Conservation (phyloP, 768 basidiomycete genomes). For the Tubosaeta sp. region DNA sequence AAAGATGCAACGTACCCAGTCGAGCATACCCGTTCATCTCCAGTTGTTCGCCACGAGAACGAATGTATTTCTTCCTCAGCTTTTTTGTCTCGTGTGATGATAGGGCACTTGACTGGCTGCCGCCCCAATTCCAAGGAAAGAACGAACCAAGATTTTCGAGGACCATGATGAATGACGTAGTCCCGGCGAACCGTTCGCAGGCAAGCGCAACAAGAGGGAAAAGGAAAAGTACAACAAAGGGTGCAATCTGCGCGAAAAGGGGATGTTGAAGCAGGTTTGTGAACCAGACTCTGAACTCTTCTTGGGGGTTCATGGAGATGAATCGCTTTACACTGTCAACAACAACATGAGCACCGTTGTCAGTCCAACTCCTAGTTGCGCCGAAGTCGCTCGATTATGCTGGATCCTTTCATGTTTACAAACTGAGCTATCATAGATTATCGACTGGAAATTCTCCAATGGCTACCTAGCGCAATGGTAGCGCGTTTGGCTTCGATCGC, state of each 20-base stretch:
- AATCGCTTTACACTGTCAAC: conserved; percentile 22
- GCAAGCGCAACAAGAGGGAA: conserved; percentile 34
- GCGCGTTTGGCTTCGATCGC: conserved; percentile 92
- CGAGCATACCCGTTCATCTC: conserved; percentile 36
- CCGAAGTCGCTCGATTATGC: conserved; percentile 19
- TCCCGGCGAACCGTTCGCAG: conserved; percentile 25
- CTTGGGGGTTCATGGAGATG: conserved; percentile 42
- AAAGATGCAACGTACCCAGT: conserved; percentile 23
- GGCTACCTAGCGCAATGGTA: conserved; percentile 92
- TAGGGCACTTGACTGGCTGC: conserved; percentile 18
- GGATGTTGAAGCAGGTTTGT: conserved; percentile 36
- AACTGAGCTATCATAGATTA: neutral
- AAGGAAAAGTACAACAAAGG: conserved; percentile 49
- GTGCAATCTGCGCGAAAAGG: conserved; percentile 53
- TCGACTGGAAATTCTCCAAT: neutral
- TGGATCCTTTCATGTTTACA: neutral
- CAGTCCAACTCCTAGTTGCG: conserved; percentile 11
- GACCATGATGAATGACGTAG: conserved; percentile 42
- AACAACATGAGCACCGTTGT: conserved; percentile 27
- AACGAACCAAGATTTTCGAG: conserved; percentile 52
- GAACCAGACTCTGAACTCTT: conserved; percentile 38
- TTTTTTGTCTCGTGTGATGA: conserved; percentile 38
- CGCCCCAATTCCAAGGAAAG: conserved; percentile 65
- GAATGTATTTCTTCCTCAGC: conserved; percentile 44
- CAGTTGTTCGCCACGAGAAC: conserved; percentile 56